Conservation (phyloP, 495 filamentous ascomycete genomes). For the Penicillium flavigenum region DNA sequence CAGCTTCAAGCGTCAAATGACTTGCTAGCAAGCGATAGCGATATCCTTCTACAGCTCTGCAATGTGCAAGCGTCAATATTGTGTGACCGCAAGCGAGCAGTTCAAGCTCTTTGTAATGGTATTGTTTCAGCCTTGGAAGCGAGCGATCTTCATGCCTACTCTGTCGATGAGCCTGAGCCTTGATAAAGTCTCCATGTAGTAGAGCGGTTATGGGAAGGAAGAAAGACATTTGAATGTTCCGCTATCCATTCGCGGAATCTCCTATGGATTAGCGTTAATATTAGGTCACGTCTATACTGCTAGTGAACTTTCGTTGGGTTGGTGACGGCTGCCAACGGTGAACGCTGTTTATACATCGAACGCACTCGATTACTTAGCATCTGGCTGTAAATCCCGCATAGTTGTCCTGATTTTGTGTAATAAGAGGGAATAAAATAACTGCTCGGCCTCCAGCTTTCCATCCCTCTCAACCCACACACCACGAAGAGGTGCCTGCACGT, state of each 20-base stretch:
- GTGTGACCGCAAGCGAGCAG: not conserved
- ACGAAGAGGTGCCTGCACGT: too few relatives aligned
- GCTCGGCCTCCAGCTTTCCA: too few relatives aligned
- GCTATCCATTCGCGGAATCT: too few relatives aligned
- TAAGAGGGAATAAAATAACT: too few relatives aligned
- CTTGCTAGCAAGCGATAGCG: conserved; percentile 6
- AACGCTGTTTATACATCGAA: not conserved
- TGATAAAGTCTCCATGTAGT: not conserved
- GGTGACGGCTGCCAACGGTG: not conserved
- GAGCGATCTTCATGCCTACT: conserved; percentile 2
- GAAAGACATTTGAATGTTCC: not conserved
- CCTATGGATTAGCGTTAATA: too few relatives aligned
- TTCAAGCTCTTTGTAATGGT: not conserved
- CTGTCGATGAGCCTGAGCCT: not conserved
- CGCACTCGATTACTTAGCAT: not conserved
- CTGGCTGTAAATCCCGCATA: not conserved
- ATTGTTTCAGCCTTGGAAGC: conserved; percentile 5
- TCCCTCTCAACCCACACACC: too few relatives aligned
- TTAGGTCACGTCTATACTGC: too few relatives aligned
- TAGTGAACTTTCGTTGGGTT: not conserved
- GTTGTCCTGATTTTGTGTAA: not conserved
- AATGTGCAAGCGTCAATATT: conserved; percentile 1
- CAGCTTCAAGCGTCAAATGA: not conserved
- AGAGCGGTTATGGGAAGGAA: too few relatives aligned
- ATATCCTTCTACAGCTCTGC: conserved; percentile 5